Evolutionary conservation across 164 flowering plant species (phyloP).

Genomic region (Aristolochia contorta): DNA sequence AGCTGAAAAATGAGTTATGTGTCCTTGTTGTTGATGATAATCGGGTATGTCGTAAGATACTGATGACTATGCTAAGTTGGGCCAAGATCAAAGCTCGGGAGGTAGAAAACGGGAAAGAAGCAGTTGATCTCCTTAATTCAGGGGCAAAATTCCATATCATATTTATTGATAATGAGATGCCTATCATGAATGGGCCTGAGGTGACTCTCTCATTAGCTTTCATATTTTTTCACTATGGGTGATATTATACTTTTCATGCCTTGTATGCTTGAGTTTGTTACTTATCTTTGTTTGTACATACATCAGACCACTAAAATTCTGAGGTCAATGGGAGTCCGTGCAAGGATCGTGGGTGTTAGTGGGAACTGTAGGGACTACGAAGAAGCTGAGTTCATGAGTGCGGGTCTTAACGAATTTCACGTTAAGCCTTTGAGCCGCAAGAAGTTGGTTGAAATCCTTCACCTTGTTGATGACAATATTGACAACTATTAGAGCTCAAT

Average conservation of each 20-base stretch:
- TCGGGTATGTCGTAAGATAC: not conserved
- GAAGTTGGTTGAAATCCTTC: not conserved
- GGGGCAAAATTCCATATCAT: not conserved
- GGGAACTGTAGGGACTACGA: not conserved
- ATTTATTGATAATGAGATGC: slow-evolving; percentile 1
- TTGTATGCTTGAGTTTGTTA: too few species aligned
- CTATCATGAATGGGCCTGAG: slow-evolving; percentile 1
- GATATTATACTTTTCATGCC: too few species aligned
- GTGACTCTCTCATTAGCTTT: not conserved
- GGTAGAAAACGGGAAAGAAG: not conserved
- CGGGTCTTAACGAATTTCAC: not conserved
- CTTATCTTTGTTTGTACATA: too few species aligned
- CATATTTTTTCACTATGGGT: too few species aligned
- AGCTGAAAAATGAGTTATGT: not conserved
- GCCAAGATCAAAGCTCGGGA: not conserved
- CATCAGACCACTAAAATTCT: not conserved
- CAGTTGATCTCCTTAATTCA: not conserved
- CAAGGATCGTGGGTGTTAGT: not conserved
- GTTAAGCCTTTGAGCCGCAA: not conserved
- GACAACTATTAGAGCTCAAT: not conserved
- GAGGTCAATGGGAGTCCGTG: not conserved
- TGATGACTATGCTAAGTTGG: not conserved
- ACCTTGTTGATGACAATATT: not conserved
- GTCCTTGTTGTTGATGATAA: not conserved
- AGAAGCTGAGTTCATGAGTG: not conserved